Base-by-base conservation (phyloP, 106 monocot genomes). In the Dioscorea dumetorum region DNA sequence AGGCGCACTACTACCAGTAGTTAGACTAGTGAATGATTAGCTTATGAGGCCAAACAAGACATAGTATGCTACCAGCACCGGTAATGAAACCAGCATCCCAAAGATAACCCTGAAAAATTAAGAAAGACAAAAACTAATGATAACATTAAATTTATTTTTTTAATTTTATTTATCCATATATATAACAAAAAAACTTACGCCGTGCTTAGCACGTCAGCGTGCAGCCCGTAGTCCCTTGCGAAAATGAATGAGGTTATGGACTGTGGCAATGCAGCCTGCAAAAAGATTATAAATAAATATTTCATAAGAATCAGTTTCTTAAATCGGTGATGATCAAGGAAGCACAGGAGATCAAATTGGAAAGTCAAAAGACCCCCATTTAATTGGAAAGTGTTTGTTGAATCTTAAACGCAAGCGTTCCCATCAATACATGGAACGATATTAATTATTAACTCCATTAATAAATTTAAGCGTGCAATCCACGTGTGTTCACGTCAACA, bases 241-340 rank as follows among this genome's bases (percentile, higher is more conserved):
- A 78, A 85, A n/a, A 82, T 76, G 41, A 91, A 91, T 6, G 91
- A 84, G 16, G 72, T 75, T 21, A 91, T 80, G 1, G 84, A 85
- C 49, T 89, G 88, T 33, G 93, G 93, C 10, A 89, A 18, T 12
- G 88, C 93, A 63, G 88, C 88, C 93, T 93, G 76, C 67, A 17
- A 14, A 5, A 35, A 70, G 3, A 57, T 24, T 15, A 60, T 2
- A 12, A n/a, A n/a, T n/a, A n/a, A n/a, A n/a, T n/a, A n/a, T n/a
- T n/a, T n/a, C n/a, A 60, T 2, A 12, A 54, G 0, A 13, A 54
- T 12, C 12, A 54, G 19, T 28, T 28, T 28, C n/a, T n/a, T n/a
- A n/a, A n/a, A n/a, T n/a, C n/a, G 28, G 28, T 28, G 28, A 28
- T 28, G 28, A 28, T 28, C 28, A 28, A 16, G 15, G 15, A 54